phyloP scores from a whole-genome alignment of 169 alveolate species.

The Besnoitia besnoiti region DNA sequence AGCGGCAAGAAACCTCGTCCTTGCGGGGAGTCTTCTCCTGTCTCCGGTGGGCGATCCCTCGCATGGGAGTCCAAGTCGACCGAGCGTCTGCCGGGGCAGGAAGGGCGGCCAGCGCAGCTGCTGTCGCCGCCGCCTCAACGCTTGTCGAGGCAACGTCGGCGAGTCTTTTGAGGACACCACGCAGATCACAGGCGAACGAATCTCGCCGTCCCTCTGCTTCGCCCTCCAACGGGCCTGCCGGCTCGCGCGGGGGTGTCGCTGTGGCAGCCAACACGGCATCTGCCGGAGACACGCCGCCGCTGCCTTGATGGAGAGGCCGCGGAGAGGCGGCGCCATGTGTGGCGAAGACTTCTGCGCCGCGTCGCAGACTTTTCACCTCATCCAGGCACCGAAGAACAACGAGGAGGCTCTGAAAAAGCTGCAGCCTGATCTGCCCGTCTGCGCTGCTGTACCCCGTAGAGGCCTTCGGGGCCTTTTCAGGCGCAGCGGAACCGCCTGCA shows the following conservation, averaged over 20 bases:
- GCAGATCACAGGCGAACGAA: background rate
- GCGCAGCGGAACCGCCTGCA: too few relatives aligned
- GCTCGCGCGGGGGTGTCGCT: background rate
- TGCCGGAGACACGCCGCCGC: background rate
- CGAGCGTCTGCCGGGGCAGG: background rate
- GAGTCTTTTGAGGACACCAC: background rate
- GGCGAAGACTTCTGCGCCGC: too few relatives aligned
- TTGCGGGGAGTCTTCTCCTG: background rate
- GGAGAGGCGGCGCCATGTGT: background rate
- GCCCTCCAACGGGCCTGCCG: background rate
- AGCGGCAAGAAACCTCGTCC: background rate
- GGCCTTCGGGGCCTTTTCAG: too few relatives aligned
- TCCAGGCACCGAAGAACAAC: constrained; percentile 17
- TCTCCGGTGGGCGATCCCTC: background rate
- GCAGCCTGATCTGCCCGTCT: background rate
- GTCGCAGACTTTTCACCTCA: background rate
- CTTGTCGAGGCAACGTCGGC: background rate
- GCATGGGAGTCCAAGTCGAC: too few relatives aligned
- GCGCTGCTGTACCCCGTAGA: too few relatives aligned
- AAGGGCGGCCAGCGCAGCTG: background rate
- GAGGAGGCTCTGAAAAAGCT: background rate
- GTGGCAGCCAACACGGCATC: background rate
- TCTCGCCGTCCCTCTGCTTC: background rate
- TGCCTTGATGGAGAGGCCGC: background rate
- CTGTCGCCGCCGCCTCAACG: background rate